Conservation (phyloP, 1,284 basidiomycete genomes). For the Bondarzewia mesenterica region DNA sequence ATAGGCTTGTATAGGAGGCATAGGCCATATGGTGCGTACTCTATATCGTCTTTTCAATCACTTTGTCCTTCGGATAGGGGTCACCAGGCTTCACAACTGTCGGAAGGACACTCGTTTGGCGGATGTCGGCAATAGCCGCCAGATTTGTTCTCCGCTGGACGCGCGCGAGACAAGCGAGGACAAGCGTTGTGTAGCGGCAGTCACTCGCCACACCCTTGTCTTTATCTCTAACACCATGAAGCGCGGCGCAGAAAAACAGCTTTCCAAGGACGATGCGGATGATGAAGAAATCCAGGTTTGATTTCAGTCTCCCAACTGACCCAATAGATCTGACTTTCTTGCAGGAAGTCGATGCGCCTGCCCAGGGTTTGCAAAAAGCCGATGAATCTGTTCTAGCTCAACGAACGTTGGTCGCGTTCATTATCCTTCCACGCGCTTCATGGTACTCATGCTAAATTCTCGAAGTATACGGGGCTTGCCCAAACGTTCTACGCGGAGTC, state of each 20-base stretch:
- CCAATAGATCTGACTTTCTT: neutral
- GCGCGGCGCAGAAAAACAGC: slow-evolving; percentile 66
- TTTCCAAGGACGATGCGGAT: slow-evolving; percentile 49
- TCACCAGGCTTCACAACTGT: too few relatives aligned
- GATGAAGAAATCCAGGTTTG: slow-evolving; percentile 30
- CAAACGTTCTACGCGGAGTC: slow-evolving; percentile 30
- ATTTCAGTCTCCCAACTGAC: slow-evolving; percentile 8
- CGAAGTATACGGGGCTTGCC: slow-evolving; percentile 51
- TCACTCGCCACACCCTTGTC: neutral
- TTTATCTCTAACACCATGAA: slow-evolving; percentile 18
- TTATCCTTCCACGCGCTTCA: slow-evolving; percentile 1
- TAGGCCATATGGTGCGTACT: too few relatives aligned
- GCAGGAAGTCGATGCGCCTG: neutral
- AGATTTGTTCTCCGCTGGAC: neutral
- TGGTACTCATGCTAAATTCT: slow-evolving; percentile 11
- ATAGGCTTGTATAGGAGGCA: too few relatives aligned
- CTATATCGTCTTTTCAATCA: too few relatives aligned
- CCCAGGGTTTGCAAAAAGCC: slow-evolving; percentile 7
- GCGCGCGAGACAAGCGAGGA: neutral
- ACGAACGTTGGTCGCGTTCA: slow-evolving; percentile 37
- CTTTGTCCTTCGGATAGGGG: too few relatives aligned
- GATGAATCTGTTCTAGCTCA: slow-evolving; percentile 33
- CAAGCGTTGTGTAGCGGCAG: too few relatives aligned
- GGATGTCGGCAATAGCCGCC: too few relatives aligned
- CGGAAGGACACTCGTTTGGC: too few relatives aligned